Percentiles rank a stretch among this genome's conserved stretches.
Conservation (phyloP, 306 rosid genomes). For the Casuarina equisetifolia region DNA sequence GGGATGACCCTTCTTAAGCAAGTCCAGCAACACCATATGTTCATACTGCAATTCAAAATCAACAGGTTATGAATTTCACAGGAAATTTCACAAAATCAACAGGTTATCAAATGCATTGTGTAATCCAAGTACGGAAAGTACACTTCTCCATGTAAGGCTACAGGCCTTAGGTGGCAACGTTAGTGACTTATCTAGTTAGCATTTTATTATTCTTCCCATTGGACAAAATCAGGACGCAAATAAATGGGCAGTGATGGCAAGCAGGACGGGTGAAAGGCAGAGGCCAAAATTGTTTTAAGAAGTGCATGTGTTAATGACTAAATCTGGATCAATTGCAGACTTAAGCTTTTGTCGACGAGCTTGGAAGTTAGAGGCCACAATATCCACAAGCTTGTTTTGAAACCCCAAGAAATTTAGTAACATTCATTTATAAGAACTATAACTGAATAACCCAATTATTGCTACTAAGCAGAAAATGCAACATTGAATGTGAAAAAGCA, state of each 20-base stretch:
- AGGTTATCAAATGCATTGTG: not conserved
- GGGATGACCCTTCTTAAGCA: slow-evolving; percentile 70
- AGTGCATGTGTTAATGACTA: not conserved
- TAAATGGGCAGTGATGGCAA: not conserved
- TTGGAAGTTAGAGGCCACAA: not conserved
- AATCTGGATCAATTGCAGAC: not conserved
- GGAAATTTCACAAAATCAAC: slow-evolving; percentile 13
- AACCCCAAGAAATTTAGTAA: not conserved
- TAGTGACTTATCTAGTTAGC: not conserved
- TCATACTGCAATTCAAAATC: slow-evolving; percentile 66
- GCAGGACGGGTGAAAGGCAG: not conserved
- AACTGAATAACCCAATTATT: not conserved
- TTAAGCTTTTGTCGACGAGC: not conserved
- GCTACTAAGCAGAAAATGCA: not conserved
- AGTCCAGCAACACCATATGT: slow-evolving; percentile 56
- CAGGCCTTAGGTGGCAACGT: not conserved
- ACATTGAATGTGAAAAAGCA: not conserved
- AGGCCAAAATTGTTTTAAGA: not conserved
- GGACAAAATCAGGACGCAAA: not conserved
- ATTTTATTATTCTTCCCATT: not conserved
- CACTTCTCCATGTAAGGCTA: not conserved
- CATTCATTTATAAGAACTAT: not conserved
- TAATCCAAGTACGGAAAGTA: not conserved
- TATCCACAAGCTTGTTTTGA: not conserved
- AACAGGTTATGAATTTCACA: not conserved